phyloP scores from a whole-genome alignment of 768 basidiomycete genomes.

The Xanthoconium stramineum region DNA sequence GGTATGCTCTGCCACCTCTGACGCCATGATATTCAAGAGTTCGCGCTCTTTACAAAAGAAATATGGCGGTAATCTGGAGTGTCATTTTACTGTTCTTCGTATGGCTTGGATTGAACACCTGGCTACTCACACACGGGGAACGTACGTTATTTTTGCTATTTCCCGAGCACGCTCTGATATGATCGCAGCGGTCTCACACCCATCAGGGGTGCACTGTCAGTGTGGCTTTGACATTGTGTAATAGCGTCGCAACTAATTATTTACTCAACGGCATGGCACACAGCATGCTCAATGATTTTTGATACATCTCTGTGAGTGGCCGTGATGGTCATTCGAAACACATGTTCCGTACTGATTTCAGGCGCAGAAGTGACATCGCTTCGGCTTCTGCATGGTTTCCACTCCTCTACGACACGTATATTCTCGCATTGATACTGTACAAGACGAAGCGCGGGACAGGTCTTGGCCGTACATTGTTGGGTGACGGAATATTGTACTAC shows the following conservation, averaged over 20 bases:
- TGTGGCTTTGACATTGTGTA: not conserved
- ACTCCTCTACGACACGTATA: slow-evolving; percentile 36
- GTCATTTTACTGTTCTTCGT: slow-evolving; percentile 34
- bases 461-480: slow-evolving; percentile 24
- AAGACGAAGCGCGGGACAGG: slow-evolving; percentile 25
- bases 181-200: slow-evolving; percentile 14
- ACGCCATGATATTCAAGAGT: slow-evolving; percentile 7
- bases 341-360: not conserved
- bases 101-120: slow-evolving; percentile 47
- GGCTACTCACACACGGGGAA: slow-evolving; percentile 48
- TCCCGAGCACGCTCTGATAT: not conserved
- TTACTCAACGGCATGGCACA: not conserved
- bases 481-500: slow-evolving; percentile 37
- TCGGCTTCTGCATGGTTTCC: slow-evolving; percentile 42
- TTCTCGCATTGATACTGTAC: slow-evolving; percentile 34
- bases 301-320: slow-evolving; percentile 19
- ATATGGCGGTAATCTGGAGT: slow-evolving; percentile 6
- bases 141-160: slow-evolving; percentile 35
- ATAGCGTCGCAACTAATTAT: slow-evolving; percentile 32
- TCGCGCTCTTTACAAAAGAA: slow-evolving; percentile 14
- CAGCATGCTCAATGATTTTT: slow-evolving; percentile 44
- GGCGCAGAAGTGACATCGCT: slow-evolving; percentile 22
- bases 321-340: not conserved
- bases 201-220: slow-evolving; percentile 4
- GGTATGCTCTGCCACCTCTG: not conserved